A percentile compares a stretch with the other conserved stretches of the same genome.
These are phyloP conservation scores for Chrysochromulina tobinii DNA, from an alignment of 78 protist genomes.

Conservation along the genomic window DNA sequence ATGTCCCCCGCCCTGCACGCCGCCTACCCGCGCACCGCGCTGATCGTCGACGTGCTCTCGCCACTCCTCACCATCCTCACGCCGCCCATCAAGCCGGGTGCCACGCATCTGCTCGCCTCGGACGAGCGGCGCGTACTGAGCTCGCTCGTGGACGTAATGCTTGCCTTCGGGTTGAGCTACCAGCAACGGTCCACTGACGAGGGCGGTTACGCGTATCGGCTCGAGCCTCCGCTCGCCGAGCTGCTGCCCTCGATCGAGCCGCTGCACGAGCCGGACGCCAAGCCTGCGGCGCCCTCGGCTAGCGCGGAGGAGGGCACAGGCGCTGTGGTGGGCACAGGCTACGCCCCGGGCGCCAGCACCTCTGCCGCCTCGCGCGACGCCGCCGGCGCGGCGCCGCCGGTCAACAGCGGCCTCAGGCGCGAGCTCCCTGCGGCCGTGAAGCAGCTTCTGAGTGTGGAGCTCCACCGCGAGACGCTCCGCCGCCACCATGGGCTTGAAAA, in stretches of 20 bases:
- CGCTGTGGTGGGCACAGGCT: too few relatives aligned
- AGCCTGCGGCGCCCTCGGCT: too few relatives aligned
- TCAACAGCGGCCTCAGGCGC: not conserved
- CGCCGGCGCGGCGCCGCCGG: not conserved
- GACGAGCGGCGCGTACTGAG: not conserved
- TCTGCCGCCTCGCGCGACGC: not conserved
- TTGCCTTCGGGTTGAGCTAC: not conserved
- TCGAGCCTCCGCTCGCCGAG: not conserved
- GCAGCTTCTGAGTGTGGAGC: not conserved
- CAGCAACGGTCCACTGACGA: not conserved
- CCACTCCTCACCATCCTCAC: not conserved
- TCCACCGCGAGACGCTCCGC: not conserved
- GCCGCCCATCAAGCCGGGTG: not conserved
- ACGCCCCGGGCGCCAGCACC: too few relatives aligned
- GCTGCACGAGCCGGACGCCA: too few relatives aligned
- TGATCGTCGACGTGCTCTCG: not conserved
- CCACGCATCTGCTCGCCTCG: not conserved
- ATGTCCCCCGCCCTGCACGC: too few relatives aligned
- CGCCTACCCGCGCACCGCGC: not conserved
- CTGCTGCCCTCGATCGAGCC: not conserved
- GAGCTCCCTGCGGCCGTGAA: not conserved
- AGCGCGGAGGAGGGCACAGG: too few relatives aligned
- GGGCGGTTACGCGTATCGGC: not conserved
- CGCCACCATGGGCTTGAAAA: not conserved
- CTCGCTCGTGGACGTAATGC: not conserved